Conservation (phyloP, 1,139 yeast species). For the Scheffersomyces insectosa region DNA sequence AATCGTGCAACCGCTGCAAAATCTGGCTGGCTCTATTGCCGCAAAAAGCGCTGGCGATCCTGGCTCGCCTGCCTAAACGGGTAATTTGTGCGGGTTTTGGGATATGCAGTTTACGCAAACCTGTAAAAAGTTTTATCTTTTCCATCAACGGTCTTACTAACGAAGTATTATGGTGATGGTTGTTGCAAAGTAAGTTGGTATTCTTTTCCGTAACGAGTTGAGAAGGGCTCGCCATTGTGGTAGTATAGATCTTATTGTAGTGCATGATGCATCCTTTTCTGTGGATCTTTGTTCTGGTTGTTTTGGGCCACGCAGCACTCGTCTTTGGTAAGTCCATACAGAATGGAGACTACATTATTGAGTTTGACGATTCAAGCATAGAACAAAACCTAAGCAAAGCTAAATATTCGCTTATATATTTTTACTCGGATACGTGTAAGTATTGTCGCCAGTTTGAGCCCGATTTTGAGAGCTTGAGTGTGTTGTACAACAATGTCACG, state of each 20-base stretch:
- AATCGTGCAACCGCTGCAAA: not conserved
- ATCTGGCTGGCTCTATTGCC: not conserved
- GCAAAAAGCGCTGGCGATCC: not conserved
- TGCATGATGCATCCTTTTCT: no score
- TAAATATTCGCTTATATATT: constrained; percentile 41
- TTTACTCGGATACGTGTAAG: constrained; percentile 38
- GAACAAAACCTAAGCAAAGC: constrained; percentile 19
- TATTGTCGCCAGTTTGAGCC: constrained; percentile 40
- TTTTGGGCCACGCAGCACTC: not conserved
- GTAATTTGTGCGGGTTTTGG: not conserved
- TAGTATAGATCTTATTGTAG: no score
- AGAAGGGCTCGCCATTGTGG: no score
- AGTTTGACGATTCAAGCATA: constrained; percentile 19
- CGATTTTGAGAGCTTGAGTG: constrained; percentile 33
- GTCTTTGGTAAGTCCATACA: not conserved
- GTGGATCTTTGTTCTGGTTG: no score
- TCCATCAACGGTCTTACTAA: not conserved
- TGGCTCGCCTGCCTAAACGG: not conserved
- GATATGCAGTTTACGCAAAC: not conserved
- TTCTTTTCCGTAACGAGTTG: no score
- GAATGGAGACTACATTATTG: constrained; percentile 11
- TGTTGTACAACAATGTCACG: constrained; percentile 22
- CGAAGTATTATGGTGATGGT: not conserved
- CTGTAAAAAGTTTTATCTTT: constrained; percentile 1
- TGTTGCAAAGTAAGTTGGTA: no score